These are phyloP conservation scores for Microsporum canis DNA, from an alignment of 2,329 filamentous ascomycete genomes.

Conservation along the genomic window DNA sequence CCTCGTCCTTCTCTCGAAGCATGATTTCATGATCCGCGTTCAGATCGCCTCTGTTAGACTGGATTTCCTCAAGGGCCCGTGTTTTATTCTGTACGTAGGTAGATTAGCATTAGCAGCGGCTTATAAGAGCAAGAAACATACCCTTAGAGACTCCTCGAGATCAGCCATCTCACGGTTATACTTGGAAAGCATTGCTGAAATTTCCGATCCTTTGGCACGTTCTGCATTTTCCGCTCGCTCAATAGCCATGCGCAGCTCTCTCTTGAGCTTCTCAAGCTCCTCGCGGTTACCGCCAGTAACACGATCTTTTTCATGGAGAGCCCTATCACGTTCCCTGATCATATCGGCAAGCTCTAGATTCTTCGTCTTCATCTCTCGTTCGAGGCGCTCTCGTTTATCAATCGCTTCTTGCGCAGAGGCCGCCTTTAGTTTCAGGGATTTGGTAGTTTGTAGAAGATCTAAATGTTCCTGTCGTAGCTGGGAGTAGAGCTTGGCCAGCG, in stretches of 20 bases:
- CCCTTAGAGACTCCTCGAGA: slow-evolving; percentile 74
- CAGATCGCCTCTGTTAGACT: slow-evolving; percentile 65
- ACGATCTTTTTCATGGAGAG: slow-evolving; percentile 84
- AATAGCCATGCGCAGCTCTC: slow-evolving; percentile 81
- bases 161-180: slow-evolving; percentile 97
- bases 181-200: slow-evolving; percentile 86
- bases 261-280: slow-evolving; percentile 85
- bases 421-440: slow-evolving; percentile 88
- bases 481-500: slow-evolving; percentile 90
- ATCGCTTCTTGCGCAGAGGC: slow-evolving; percentile 96
- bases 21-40: slow-evolving; percentile 75
- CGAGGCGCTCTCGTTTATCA: slow-evolving; percentile 83
- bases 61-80: slow-evolving; percentile 70
- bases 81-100: slow-evolving; percentile 60
- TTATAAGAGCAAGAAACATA: slow-evolving; percentile 19
- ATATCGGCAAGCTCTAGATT: slow-evolving; percentile 97
- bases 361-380: slow-evolving; percentile 97
- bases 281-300: slow-evolving; percentile 78
- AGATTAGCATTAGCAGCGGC: slow-evolving; percentile 14
- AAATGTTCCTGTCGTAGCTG: slow-evolving; percentile 91
- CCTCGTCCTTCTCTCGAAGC: slow-evolving; percentile 89
- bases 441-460: slow-evolving; percentile 90
- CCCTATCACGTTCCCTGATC: slow-evolving; percentile 92
- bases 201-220: slow-evolving; percentile 83
- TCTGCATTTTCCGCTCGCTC: slow-evolving; percentile 89